phyloP scores from a whole-genome alignment of 306 rosid genomes.

The Notholithocarpus densiflorus region DNA sequence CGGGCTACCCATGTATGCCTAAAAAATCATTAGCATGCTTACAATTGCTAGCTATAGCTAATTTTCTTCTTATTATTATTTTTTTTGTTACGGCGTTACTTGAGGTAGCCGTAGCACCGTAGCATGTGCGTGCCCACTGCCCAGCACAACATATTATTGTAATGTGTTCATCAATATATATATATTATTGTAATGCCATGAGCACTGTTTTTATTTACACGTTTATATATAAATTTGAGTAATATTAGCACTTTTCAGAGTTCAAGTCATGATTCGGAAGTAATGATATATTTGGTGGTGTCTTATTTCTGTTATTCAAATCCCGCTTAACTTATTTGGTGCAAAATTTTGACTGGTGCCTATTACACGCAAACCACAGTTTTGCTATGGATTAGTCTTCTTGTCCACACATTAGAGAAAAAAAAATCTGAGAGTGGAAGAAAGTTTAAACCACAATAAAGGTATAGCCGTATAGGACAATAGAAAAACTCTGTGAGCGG shows the following conservation, averaged over 20 bases:
- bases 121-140: background rate
- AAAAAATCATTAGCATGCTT: background rate
- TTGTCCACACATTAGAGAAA: too few relatives aligned
- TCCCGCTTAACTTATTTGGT: too few relatives aligned
- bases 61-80: background rate
- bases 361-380: too few relatives aligned
- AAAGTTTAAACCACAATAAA: too few relatives aligned
- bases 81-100: background rate
- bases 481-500: too few relatives aligned
- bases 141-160: background rate
- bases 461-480: too few relatives aligned
- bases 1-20: conserved; percentile 1
- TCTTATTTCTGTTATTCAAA: too few relatives aligned
- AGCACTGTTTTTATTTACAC: background rate
- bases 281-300: too few relatives aligned
- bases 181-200: background rate
- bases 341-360: too few relatives aligned
- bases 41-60: background rate
- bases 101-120: background rate
- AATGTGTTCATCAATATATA: background rate
- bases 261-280: too few relatives aligned
- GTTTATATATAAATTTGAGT: background rate
- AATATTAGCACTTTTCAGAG: background rate
- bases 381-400: too few relatives aligned
- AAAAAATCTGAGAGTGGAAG: too few relatives aligned